These are phyloP conservation scores for Parastagonospora nodorum DNA, from an alignment of 2,329 filamentous ascomycete genomes.

Conservation along the genomic window DNA sequence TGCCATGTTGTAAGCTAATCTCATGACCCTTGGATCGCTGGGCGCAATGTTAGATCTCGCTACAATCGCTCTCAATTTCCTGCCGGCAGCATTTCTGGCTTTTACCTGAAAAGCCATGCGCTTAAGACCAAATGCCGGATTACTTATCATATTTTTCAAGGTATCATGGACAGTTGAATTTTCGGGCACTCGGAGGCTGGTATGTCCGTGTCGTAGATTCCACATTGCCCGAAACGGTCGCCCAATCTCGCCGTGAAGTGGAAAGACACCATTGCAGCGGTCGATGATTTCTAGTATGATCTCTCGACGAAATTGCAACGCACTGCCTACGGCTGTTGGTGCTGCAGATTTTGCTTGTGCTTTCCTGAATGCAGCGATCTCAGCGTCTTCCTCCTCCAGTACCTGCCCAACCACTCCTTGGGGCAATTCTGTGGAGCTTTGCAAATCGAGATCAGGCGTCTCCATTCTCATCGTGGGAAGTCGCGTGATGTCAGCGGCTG, in stretches of 20 bases:
- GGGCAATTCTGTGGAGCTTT: conserved; percentile 5
- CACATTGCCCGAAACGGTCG: conserved; percentile 60
- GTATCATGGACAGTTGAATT: conserved; percentile 57
- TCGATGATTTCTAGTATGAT: conserved; percentile 62
- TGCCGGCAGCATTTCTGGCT: conserved; percentile 24
- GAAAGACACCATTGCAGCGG: conserved; percentile 60
- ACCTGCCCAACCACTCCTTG: conserved; percentile 13
- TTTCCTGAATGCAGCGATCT: conserved; percentile 8
- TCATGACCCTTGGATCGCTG: conserved; percentile 52
- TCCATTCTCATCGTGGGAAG: background rate
- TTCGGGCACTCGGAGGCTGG: conserved; percentile 53
- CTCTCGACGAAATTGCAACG: conserved; percentile 34
- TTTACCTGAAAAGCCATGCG: conserved; percentile 48
- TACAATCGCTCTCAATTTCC: conserved; percentile 58
- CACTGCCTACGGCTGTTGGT: conserved; percentile 16
- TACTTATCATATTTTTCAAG: conserved; percentile 56
- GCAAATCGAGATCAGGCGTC: background rate
- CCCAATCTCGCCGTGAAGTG: conserved; percentile 60
- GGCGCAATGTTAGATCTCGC: conserved; percentile 53
- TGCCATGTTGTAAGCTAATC: conserved; percentile 58
- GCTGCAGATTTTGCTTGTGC: conserved; percentile 8
- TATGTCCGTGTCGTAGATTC: conserved; percentile 49
- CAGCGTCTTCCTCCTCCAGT: conserved; percentile 4
- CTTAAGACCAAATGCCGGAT: conserved; percentile 53
- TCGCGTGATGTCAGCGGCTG: background rate